phyloP scores from a whole-genome alignment of 2,329 filamentous ascomycete genomes.

The Xylariaceae sp. region DNA sequence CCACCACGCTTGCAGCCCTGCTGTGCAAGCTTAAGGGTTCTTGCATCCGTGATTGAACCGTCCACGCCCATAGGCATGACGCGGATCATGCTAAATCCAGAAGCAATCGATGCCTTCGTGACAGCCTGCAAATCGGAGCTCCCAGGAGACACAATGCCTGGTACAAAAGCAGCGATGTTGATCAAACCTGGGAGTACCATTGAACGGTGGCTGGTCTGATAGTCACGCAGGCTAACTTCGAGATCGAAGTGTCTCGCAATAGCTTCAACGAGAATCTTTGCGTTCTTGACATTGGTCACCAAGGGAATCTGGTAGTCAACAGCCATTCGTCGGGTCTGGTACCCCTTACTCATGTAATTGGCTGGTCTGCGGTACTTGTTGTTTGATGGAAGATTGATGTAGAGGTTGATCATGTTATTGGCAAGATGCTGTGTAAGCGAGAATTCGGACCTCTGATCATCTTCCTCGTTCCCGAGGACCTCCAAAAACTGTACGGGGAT shows the following conservation, averaged over 20 bases:
- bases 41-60: slow-evolving; percentile 67
- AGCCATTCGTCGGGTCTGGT: slow-evolving; percentile 94
- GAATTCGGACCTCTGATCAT: slow-evolving; percentile 90
- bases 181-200: slow-evolving; percentile 70
- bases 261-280: slow-evolving; percentile 93
- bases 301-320: slow-evolving; percentile 95
- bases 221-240: slow-evolving; percentile 78
- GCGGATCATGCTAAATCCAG: slow-evolving; percentile 77
- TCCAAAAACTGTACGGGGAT: slow-evolving; percentile 93
- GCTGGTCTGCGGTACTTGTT: slow-evolving; percentile 95
- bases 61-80: slow-evolving; percentile 73
- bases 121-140: slow-evolving; percentile 66
- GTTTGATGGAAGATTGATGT: slow-evolving; percentile 98
- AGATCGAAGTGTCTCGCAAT: slow-evolving; percentile 86
- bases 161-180: slow-evolving; percentile 77
- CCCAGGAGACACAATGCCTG: slow-evolving; percentile 61
- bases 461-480: slow-evolving; percentile 71
- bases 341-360: slow-evolving; percentile 98
- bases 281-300: slow-evolving; percentile 98
- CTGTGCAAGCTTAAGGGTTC: slow-evolving; percentile 67
- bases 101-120: slow-evolving; percentile 68
- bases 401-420: slow-evolving; percentile 96
- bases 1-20: slow-evolving; percentile 64
- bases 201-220: slow-evolving; percentile 82
- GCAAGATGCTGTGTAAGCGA: slow-evolving; percentile 94